Evolutionary conservation across 805 yeast genomes (phyloP).

Genomic region (Cyberlindnera samutprakarnensis): DNA sequence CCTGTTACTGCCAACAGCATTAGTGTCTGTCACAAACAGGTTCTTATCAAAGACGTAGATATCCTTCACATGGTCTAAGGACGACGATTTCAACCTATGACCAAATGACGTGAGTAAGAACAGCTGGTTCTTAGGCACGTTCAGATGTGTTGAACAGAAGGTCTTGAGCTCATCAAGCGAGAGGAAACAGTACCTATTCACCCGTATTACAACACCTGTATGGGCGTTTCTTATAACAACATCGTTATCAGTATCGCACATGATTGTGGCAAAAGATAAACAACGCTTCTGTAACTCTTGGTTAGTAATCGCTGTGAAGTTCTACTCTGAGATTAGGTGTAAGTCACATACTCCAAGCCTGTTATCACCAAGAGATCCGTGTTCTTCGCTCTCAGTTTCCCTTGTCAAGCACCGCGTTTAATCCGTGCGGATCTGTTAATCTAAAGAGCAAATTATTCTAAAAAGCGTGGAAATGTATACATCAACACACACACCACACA

Average conservation of each 20-base stretch:
- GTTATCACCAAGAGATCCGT: too few relatives aligned
- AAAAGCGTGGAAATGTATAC: too few relatives aligned
- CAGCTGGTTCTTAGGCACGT: conserved; percentile 32
- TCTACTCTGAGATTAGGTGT: too few relatives aligned
- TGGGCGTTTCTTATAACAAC: conserved; percentile 30
- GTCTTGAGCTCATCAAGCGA: conserved; percentile 35
- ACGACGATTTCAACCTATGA: conserved; percentile 38
- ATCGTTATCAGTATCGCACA: conserved; percentile 7
- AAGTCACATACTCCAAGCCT: too few relatives aligned
- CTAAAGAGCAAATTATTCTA: too few relatives aligned
- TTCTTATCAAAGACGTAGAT: conserved; percentile 59
- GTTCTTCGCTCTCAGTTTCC: too few relatives aligned
- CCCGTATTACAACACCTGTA: conserved; percentile 31
- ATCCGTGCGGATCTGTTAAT: too few relatives aligned
- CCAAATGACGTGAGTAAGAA: conserved; percentile 62
- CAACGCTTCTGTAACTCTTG: too few relatives aligned
- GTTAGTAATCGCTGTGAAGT: too few relatives aligned
- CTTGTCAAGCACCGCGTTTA: too few relatives aligned
- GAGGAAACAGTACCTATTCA: conserved; percentile 32
- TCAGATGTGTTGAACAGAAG: conserved; percentile 33
- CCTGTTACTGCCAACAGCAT: conserved; percentile 11
- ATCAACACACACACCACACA: too few relatives aligned
- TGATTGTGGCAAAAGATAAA: too few relatives aligned
- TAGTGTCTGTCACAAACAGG: conserved; percentile 34
- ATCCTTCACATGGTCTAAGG: conserved; percentile 43